Evolutionary conservation across 1,284 basidiomycete species (phyloP).

Genomic region (Naganishia albida): DNA sequence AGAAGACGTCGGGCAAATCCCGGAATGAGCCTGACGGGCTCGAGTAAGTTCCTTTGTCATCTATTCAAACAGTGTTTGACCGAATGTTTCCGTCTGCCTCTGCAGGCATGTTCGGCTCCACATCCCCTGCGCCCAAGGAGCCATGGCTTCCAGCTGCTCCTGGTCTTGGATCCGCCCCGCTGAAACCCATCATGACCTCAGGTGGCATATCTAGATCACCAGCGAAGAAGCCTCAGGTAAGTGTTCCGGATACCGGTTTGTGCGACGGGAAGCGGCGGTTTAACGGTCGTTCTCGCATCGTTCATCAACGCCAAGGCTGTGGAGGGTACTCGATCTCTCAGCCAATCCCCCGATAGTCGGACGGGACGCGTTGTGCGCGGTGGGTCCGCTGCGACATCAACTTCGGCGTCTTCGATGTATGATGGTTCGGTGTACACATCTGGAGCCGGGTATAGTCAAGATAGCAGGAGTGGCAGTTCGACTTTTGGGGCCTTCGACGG

Average conservation of each 20-base stretch:
- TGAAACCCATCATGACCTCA: neutral
- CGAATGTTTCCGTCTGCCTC: neutral
- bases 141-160: neutral
- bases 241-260: neutral
- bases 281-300: neutral
- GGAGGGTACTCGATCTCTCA: neutral
- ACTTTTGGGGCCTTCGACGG: constrained; percentile 13
- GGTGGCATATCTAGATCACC: neutral
- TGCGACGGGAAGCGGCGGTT: neutral
- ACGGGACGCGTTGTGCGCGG: neutral
- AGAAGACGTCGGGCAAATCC: constrained; percentile 12
- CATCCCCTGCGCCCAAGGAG: neutral
- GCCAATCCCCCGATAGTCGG: constrained; percentile 13
- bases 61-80: neutral
- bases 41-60: neutral
- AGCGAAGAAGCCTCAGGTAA: neutral
- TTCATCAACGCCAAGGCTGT: neutral
- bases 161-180: neutral
- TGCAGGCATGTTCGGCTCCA: constrained; percentile 8
- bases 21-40: constrained; percentile 6
- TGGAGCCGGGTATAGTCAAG: constrained; percentile 6
- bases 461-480: constrained; percentile 23
- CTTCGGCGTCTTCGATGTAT: constrained; percentile 17
- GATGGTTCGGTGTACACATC: constrained; percentile 16
- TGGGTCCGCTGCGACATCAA: neutral